Base-by-base conservation (phyloP, 2,329 filamentous ascomycete genomes). In the Fusarium secorum region DNA sequence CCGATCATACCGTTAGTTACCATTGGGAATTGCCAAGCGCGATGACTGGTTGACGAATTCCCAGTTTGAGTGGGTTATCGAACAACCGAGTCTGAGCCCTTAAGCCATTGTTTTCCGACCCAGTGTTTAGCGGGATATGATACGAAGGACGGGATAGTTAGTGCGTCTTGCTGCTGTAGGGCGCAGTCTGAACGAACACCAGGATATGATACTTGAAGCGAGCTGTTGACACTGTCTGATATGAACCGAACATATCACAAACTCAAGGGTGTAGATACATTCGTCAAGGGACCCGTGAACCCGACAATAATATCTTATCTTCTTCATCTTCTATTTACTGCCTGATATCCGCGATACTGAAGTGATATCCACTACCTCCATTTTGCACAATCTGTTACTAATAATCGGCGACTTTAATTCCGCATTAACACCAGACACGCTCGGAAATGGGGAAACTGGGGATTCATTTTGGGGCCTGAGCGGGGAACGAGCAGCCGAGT, bases 301-400 rank as follows among this genome's bases (percentile, higher is more conserved):
- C 4, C 11, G 20, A n/a, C 1, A 22, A 30, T 3, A 22, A 17
- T 17, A 4, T 4, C 8, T 2, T 17, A 17, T 17, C 14, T 22
- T 28, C 26, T 46, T 4, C 1, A 17, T 1, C 10, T 30, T 13
- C 3, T 9, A n/a, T 11, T 3, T n/a, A 30, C 20, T 15, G 1
- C 4, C 3, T 48, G n/a, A 33, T 14, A n/a, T 22, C 7, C 2
- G 13, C 5, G n/a, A 4, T 13, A 2, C n/a, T n/a, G n/a, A 7
- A 14, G 1, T 7, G 8, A 49, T 15, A 33, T 32, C n/a, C n/a
- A n/a, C 10, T 1, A 4, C 15, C 28, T 11, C 17, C 22, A 11
- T 33, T 4, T 35, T 20, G 7, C 26, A 17, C 4, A 35, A 45
- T 22, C 13, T n/a, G 20, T 24, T 22, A 14, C 11, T 13, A 15